phyloP scores from a whole-genome alignment of 257 asterid species.

The Plectranthus barbatus region DNA sequence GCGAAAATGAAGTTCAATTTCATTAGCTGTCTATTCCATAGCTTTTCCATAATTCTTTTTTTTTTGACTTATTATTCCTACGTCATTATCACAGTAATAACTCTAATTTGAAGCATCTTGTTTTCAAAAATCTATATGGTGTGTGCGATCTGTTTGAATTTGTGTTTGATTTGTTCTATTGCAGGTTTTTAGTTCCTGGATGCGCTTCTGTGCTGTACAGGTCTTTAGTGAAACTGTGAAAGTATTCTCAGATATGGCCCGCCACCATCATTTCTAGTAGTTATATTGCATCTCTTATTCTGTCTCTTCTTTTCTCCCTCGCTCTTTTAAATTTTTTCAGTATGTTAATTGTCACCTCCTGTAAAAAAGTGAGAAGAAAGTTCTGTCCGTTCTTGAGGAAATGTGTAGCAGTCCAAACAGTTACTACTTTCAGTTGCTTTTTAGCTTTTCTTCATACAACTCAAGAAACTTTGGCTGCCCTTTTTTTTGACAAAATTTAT shows the following conservation, averaged over 20 bases:
- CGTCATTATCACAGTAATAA: background rate
- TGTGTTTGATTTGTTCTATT: background rate
- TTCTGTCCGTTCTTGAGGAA: slow-evolving; percentile 71
- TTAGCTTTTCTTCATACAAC: slow-evolving; percentile 1
- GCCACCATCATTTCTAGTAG: slow-evolving; percentile 66
- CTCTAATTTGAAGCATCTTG: background rate
- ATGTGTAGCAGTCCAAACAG: slow-evolving; percentile 70
- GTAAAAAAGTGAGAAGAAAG: slow-evolving; percentile 84
- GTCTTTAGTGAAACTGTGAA: slow-evolving; percentile 73
- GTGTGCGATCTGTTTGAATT: background rate
- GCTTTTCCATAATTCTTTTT: background rate
- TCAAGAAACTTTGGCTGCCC: background rate
- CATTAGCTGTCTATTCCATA: background rate
- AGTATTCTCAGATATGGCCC: slow-evolving; percentile 85
- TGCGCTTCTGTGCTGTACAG: slow-evolving; percentile 92
- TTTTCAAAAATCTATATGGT: background rate
- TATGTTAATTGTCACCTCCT: slow-evolving; percentile 76
- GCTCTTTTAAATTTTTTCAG: slow-evolving; percentile 26
- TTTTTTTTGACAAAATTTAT: too few species aligned
- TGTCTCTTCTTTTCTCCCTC: background rate
- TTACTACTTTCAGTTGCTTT: slow-evolving; percentile 24
- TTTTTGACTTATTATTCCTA: background rate
- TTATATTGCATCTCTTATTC: background rate
- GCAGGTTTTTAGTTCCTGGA: slow-evolving; percentile 96
- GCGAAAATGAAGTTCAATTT: background rate